These are phyloP conservation scores for Fomitopsis betulina DNA, from an alignment of 1,284 basidiomycete species.

Conservation along the genomic window DNA sequence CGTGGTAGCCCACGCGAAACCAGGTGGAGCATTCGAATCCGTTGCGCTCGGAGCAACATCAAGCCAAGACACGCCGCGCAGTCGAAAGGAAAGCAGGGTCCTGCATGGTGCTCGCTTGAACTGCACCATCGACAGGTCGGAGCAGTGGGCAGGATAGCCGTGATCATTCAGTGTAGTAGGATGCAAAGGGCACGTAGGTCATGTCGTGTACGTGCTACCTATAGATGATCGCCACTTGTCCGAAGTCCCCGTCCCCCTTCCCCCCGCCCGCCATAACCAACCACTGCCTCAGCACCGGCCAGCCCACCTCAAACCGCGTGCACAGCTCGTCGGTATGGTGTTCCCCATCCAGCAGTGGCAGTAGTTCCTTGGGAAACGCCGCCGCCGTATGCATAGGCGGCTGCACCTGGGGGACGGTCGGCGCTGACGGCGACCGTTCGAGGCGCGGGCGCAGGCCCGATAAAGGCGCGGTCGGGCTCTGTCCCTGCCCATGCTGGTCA, in stretches of 20 bases:
- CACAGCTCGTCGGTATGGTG: conserved; percentile 92
- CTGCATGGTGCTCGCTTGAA: not conserved
- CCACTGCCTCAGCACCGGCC: conserved; percentile 80
- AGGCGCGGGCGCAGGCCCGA: conserved; percentile 36
- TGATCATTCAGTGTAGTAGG: not conserved
- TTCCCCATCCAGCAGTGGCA: conserved; percentile 73
- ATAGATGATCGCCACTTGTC: conserved; percentile 49
- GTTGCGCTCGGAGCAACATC: not conserved
- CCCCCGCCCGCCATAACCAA: conserved; percentile 61
- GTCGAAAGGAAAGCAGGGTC: no score
- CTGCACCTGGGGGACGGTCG: conserved; percentile 19
- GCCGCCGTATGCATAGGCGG: conserved; percentile 20
- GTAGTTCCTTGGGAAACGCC: conserved; percentile 53
- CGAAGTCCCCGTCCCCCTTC: conserved; percentile 41
- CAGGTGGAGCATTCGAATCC: not conserved
- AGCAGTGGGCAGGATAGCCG: not conserved
- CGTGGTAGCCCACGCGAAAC: not conserved
- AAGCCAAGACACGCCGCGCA: not conserved
- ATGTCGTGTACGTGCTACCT: conserved; percentile 18
- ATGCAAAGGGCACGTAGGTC: no score
- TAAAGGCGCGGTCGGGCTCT: conserved; percentile 8
- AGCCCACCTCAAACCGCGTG: conserved; percentile 76
- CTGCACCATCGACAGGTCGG: no score
- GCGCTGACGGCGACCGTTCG: conserved; percentile 39
- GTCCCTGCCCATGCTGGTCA: conserved; percentile 7